phyloP scores from a whole-genome alignment of 805 yeast genomes.

The Kodamaea jinghongensis region DNA sequence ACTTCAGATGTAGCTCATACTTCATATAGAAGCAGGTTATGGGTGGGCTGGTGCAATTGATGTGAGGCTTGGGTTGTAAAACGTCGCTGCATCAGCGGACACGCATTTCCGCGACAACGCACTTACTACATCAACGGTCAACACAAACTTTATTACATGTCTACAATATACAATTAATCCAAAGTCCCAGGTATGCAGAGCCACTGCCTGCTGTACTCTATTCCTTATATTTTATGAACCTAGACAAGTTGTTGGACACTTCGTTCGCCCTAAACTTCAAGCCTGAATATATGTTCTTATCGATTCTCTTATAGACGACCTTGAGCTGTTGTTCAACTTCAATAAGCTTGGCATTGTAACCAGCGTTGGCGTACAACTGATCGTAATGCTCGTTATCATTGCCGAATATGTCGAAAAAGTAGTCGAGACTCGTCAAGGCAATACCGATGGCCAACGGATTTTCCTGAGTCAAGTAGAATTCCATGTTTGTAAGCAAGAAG shows the following conservation, averaged over 20 bases:
- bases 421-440: constrained; percentile 59
- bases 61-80: too few species aligned
- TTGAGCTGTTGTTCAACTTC: constrained; percentile 48
- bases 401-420: constrained; percentile 74
- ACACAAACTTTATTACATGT: neutral
- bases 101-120: too few species aligned
- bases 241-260: constrained; percentile 58
- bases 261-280: constrained; percentile 67
- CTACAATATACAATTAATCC: neutral
- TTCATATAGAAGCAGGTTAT: too few species aligned
- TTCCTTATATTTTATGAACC: constrained; percentile 71
- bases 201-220: too few species aligned
- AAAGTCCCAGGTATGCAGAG: neutral
- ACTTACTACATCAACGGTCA: too few species aligned
- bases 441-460: constrained; percentile 31
- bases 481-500: constrained; percentile 15
- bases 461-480: constrained; percentile 3
- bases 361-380: constrained; percentile 56
- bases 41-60: too few species aligned
- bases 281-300: constrained; percentile 55
- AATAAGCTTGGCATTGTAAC: constrained; percentile 43
- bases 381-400: constrained; percentile 67
- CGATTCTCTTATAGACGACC: constrained; percentile 57
- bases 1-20: too few species aligned
- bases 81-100: too few species aligned